These are phyloP conservation scores for Starmera stellimalicola DNA, from an alignment of 1,139 yeast species.

Conservation along the genomic window DNA sequence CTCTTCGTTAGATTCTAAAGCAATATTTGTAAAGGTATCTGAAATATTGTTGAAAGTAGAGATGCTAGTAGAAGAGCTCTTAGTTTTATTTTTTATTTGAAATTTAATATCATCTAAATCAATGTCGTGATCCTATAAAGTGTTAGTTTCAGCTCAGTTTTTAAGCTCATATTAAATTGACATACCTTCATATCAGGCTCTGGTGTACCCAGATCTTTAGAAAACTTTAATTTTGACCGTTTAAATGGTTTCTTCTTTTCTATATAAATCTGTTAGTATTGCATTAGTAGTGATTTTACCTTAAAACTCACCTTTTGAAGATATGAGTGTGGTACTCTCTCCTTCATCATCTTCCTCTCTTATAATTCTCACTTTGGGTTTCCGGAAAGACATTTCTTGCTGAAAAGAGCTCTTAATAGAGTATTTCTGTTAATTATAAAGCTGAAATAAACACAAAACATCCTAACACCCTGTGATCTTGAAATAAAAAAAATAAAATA, in stretches of 20 bases:
- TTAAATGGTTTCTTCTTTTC: not conserved
- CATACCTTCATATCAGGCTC: not conserved
- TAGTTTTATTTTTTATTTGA: not conserved
- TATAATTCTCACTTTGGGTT: slow-evolving; percentile 1
- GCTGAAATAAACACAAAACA: too few species aligned
- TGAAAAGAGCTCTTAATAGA: too few species aligned
- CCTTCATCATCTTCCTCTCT: not conserved
- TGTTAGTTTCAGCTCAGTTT: not conserved
- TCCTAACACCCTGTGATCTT: too few species aligned
- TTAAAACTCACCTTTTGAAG: not conserved
- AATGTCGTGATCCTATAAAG: too few species aligned
- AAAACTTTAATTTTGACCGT: not conserved
- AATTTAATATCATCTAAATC: not conserved
- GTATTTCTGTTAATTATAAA: too few species aligned
- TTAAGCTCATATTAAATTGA: not conserved
- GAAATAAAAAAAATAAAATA: too few species aligned
- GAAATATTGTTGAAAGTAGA: too few species aligned
- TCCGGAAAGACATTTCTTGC: slow-evolving; percentile 1
- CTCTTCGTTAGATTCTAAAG: too few species aligned
- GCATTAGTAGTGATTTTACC: too few species aligned
- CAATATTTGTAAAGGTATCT: too few species aligned
- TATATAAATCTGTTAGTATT: not conserved
- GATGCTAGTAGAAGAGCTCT: too few species aligned
- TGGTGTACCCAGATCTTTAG: not conserved
- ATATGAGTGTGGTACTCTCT: not conserved